phyloP scores from a whole-genome alignment of 441 rosid species.

The Lepidium campestre region DNA sequence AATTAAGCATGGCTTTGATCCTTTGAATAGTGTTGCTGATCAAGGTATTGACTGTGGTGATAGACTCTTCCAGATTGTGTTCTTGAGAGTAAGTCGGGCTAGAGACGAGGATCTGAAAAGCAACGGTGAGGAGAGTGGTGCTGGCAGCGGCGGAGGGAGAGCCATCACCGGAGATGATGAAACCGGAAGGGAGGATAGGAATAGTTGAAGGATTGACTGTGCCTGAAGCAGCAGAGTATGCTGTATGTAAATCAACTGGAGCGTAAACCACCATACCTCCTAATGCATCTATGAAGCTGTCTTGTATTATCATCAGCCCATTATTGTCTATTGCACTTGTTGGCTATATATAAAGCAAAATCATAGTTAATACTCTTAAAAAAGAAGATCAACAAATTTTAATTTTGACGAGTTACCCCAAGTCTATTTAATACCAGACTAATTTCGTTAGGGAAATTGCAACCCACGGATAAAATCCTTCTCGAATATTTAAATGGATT shows the following conservation, averaged over 20 bases:
- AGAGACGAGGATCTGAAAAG: slow-evolving; percentile 49
- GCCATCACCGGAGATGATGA: slow-evolving; percentile 52
- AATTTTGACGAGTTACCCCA: no score
- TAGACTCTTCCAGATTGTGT: slow-evolving; percentile 13
- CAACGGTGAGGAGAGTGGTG: slow-evolving; percentile 45
- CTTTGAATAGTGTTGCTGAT: slow-evolving; percentile 48
- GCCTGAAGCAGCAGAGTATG: slow-evolving; percentile 27
- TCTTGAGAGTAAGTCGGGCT: background rate
- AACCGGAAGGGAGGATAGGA: slow-evolving; percentile 72
- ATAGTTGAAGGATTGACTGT: slow-evolving; percentile 27
- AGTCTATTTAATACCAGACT: no score
- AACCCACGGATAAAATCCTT: no score
- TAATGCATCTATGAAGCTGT: slow-evolving; percentile 38
- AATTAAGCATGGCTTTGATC: slow-evolving; percentile 41
- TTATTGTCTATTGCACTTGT: background rate
- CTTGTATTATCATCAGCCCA: slow-evolving; percentile 42
- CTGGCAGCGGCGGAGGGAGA: slow-evolving; percentile 1
- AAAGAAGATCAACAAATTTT: no score
- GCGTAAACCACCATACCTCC: slow-evolving; percentile 55
- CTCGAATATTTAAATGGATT: no score
- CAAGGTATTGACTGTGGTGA: slow-evolving; percentile 38
- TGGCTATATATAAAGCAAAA: background rate
- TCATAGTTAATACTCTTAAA: background rate
- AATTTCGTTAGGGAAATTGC: no score
- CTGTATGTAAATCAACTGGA: slow-evolving; percentile 27